phyloP scores from a whole-genome alignment of 75 land plant genomes.

The Selaginella tamariscina region DNA sequence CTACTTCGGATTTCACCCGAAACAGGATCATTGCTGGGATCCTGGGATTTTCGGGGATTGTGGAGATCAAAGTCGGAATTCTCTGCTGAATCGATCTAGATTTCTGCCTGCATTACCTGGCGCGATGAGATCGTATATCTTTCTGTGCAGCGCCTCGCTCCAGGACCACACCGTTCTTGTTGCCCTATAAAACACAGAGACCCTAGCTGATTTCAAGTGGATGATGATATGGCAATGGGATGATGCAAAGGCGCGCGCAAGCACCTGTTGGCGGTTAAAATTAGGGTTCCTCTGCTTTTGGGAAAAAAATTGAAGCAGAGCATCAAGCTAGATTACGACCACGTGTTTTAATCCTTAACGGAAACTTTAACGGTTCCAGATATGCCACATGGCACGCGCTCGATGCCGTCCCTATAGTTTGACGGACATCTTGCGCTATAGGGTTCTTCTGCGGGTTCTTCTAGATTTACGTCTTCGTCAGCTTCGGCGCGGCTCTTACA shows the following conservation, averaged over 20 bases:
- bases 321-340: neutral
- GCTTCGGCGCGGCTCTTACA: neutral
- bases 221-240: slow-evolving; percentile 1
- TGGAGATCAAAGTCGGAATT: neutral
- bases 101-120: too few relatives aligned
- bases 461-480: neutral
- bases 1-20: neutral
- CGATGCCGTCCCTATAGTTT: too few relatives aligned
- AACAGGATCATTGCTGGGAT: neutral
- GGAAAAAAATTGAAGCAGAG: neutral
- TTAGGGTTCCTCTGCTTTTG: neutral
- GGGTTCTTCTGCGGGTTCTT: neutral
- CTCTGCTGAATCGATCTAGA: neutral
- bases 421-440: neutral
- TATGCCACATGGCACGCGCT: too few relatives aligned
- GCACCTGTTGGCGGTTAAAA: slow-evolving; percentile 3
- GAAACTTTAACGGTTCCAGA: too few relatives aligned
- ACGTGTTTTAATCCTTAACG: neutral
- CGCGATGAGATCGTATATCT: too few relatives aligned
- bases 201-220: neutral
- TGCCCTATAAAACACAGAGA: neutral
- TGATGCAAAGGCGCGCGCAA: slow-evolving; percentile 4
- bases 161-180: neutral
- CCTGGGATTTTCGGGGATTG: too few relatives aligned
- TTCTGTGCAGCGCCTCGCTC: too few relatives aligned